Base-by-base conservation (phyloP, 768 basidiomycete genomes). In the Xanthoconium stramineum region DNA sequence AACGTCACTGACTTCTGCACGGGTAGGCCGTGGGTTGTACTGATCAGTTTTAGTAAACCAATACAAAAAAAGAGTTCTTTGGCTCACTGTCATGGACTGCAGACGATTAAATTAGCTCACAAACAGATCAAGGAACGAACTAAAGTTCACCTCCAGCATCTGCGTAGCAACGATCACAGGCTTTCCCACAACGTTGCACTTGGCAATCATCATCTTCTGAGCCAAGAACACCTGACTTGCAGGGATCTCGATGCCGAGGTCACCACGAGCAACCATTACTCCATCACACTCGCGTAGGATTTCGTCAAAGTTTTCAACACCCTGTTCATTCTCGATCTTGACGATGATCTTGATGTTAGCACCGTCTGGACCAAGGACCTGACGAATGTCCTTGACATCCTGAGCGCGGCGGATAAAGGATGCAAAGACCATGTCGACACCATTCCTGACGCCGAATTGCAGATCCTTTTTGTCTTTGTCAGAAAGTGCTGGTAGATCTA, bases 161-260 rank as follows among this genome's bases (percentile, higher is more conserved):
- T 99, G 96, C 14, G 97, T 99, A 11, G 97, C 97, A 59, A 97
- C 95, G 70, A 99, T 98, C 68, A 92, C 91, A 40, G 97, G 95
- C 80, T 99, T 99, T 65, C 97, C 97, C 52, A 83, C 87, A 68
- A 96, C 90, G 80, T 97, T 98, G 78, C 94, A 97, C 79, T 98
- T 98, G 57, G 96, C 85, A 65, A 98, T 99, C 95, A 99, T 99
- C 96, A 98, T 98, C 80, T 99, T 99, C 74, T 99, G 97, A 9
- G 97, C 97, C 66, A 98, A 80, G 83, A 99, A 99, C 44, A 99
- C 97, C 70, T 98, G 97, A 67, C 89, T 91, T 43, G 97, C 94
- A n/a, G 97, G 97, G 65, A 99, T 99, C 76, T 99, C 97, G 67
- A 99, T 99, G 73, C 97, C 97, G 49, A 99, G 82, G 72, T 99